Conservation (phyloP, 129 eudicot genomes). For the Flaveria bidentis region DNA sequence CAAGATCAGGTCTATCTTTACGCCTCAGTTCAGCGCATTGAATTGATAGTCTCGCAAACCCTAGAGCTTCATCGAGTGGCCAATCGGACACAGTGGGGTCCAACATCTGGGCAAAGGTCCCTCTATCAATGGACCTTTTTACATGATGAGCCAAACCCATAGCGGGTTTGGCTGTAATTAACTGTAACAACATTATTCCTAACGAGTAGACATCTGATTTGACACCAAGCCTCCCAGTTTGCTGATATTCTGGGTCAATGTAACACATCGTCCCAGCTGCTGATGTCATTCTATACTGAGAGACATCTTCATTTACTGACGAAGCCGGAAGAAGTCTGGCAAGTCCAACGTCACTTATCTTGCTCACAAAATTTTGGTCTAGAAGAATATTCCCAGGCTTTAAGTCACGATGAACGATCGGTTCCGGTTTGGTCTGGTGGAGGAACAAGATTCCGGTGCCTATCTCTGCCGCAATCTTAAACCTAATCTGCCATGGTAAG, state of each 20-base stretch:
- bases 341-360: conserved; percentile 68
- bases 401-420: conserved; percentile 67
- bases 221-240: conserved; percentile 60
- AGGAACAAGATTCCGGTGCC: conserved; percentile 67
- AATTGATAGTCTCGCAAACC: conserved; percentile 47
- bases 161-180: conserved; percentile 56
- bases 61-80: conserved; percentile 53
- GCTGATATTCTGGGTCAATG: conserved; percentile 65
- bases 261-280: conserved; percentile 70
- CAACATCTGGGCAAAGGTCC: conserved; percentile 44
- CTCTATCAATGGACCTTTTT: conserved; percentile 42
- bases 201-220: conserved; percentile 61
- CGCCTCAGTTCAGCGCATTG: conserved; percentile 55
- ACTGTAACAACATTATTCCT: conserved; percentile 60
- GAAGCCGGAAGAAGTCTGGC: conserved; percentile 58
- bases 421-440: conserved; percentile 76
- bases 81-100: conserved; percentile 49
- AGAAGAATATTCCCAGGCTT: conserved; percentile 71
- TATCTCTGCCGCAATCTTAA: conserved; percentile 64
- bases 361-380: conserved; percentile 50
- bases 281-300: conserved; percentile 58
- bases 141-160: conserved; percentile 59
- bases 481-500: conserved; percentile 60
- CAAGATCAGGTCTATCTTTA: conserved; percentile 62
- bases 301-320: conserved; percentile 44